Evolutionary conservation across 192 early-diverging fungal species (phyloP).

Genomic region (Entomortierella beljakovae): DNA sequence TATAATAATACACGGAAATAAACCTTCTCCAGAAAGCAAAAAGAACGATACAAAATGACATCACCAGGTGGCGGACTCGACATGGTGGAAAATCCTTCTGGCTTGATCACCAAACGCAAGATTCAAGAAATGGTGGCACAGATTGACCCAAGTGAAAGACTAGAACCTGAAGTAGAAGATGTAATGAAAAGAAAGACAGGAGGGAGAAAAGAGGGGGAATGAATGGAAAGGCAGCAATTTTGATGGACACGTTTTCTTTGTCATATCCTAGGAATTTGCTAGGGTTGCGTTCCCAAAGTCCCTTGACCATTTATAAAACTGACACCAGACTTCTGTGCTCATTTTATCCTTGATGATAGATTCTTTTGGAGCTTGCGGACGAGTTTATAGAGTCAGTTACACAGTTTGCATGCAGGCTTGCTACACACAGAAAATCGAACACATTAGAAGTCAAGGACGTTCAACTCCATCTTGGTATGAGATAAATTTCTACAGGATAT

Average conservation of each 20-base stretch:
- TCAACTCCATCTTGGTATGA: conserved; percentile 81
- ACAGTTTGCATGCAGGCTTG: conserved; percentile 83
- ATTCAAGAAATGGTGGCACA: conserved; percentile 88
- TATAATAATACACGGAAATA: background rate
- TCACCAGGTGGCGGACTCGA: conserved; percentile 51
- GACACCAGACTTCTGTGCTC: too few relatives aligned
- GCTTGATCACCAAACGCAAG: conserved; percentile 78
- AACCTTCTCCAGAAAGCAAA: background rate
- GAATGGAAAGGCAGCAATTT: too few relatives aligned
- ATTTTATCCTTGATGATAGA: too few relatives aligned
- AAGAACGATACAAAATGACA: conserved; percentile 18
- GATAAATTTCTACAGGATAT: background rate
- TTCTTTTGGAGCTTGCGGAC: conserved; percentile 86
- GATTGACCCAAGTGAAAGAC: conserved; percentile 80
- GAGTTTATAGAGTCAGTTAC: conserved; percentile 91
- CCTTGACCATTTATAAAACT: too few relatives aligned
- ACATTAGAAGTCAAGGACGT: conserved; percentile 88
- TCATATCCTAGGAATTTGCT: too few relatives aligned
- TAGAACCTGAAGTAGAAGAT: conserved; percentile 89
- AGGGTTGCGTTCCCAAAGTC: too few relatives aligned
- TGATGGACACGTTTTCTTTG: too few relatives aligned
- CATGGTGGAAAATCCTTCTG: conserved; percentile 42
- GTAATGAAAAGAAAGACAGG: too few relatives aligned
- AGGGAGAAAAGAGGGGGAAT: too few relatives aligned
- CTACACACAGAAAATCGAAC: conserved; percentile 84